phyloP scores from a whole-genome alignment of 805 yeast genomes.

The Candida qinlingensis region DNA sequence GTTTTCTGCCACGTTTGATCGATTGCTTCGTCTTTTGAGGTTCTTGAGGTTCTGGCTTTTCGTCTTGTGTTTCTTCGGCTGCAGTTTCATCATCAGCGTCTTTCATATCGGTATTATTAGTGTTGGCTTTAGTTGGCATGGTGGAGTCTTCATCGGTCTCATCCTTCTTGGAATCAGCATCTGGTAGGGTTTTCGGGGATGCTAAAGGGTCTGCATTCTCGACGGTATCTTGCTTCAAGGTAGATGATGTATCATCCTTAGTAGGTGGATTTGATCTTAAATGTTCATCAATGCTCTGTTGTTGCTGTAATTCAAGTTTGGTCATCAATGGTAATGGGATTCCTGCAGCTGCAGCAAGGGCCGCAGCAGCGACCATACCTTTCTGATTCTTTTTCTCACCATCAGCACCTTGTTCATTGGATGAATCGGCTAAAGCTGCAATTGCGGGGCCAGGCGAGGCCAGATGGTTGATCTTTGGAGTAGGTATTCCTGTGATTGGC shows the following conservation, averaged over 20 bases:
- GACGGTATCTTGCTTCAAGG: not conserved
- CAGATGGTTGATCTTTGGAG: constrained; percentile 19
- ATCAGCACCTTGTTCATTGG: constrained; percentile 12
- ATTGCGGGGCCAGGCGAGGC: constrained; percentile 45
- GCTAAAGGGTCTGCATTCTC: too few species aligned
- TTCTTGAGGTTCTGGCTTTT: constrained; percentile 4
- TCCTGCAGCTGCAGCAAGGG: constrained; percentile 77
- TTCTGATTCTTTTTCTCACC: constrained; percentile 27
- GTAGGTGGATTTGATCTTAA: constrained; percentile 4
- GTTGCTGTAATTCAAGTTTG: not conserved
- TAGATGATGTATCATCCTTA: not conserved
- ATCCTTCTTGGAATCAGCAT: not conserved
- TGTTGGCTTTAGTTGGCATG: constrained; percentile 7
- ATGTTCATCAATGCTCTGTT: constrained; percentile 11
- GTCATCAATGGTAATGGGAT: constrained; percentile 53
- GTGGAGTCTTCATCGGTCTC: constrained; percentile 1
- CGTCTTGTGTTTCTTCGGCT: constrained; percentile 15
- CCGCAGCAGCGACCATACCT: constrained; percentile 77
- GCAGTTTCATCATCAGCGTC: constrained; percentile 9
- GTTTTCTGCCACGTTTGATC: constrained; percentile 8
- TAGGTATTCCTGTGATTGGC: constrained; percentile 7
- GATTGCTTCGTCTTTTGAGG: not conserved
- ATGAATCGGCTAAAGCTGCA: constrained; percentile 29
- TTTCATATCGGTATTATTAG: constrained; percentile 5
- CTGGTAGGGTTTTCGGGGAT: too few species aligned